Evolutionary conservation across 495 filamentous ascomycete genomes (phyloP).

Genomic region (Diplogelasinospora grovesii): DNA sequence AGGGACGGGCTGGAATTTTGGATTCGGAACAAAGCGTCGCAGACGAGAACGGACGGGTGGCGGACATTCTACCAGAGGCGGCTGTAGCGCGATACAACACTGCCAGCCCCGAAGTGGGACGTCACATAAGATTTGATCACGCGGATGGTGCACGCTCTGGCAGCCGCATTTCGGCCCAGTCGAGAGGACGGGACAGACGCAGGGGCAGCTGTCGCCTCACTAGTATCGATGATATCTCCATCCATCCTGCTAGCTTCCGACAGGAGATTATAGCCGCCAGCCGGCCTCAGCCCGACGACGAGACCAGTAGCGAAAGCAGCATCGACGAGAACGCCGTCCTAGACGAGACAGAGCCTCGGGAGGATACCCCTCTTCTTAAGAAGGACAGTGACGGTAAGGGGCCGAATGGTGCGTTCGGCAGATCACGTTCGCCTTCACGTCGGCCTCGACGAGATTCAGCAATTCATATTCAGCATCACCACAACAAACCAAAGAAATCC

Average conservation of each 20-base stretch:
- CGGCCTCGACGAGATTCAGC: constrained; percentile 33
- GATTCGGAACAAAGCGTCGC: constrained; percentile 14
- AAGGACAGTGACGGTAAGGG: constrained; percentile 10
- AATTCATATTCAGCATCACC: constrained; percentile 64
- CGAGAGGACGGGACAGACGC: constrained; percentile 41
- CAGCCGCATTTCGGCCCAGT: constrained; percentile 26
- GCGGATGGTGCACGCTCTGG: constrained; percentile 6
- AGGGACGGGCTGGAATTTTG: constrained; percentile 17
- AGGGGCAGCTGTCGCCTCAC: constrained; percentile 46
- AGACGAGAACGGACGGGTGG: constrained; percentile 29
- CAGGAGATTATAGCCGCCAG: constrained; percentile 84
- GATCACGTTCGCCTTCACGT: constrained; percentile 15
- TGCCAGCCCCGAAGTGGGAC: constrained; percentile 22
- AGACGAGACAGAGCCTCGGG: constrained; percentile 41
- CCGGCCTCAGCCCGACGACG: constrained; percentile 39
- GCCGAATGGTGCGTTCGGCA: too few species aligned
- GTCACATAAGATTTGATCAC: constrained; percentile 28
- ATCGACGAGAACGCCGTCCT: constrained; percentile 45
- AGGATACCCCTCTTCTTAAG: constrained; percentile 40
- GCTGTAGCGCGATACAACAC: constrained; percentile 25
- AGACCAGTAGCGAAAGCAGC: constrained; percentile 45
- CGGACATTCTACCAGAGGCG: constrained; percentile 39
- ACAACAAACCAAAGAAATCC: constrained; percentile 65
- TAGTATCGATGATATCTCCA: constrained; percentile 66
- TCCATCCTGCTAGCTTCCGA: constrained; percentile 84